Conservation (phyloP, 192 early-diverging fungal species). For the Chytriomyces hyalinus region DNA sequence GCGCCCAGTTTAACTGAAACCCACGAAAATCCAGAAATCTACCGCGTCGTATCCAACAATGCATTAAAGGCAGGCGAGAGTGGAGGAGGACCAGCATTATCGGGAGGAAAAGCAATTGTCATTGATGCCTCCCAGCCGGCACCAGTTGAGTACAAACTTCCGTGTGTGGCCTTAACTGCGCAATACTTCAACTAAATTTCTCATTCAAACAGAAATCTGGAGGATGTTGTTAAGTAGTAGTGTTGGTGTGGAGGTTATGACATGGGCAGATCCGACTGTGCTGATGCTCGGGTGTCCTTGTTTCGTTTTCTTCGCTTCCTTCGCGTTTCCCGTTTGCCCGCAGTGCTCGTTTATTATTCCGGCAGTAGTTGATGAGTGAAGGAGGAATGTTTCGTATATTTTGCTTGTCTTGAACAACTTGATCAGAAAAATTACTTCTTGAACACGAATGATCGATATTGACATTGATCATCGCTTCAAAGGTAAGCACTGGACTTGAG, state of each 20-base stretch:
- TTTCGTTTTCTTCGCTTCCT: no score
- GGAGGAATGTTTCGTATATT: no score
- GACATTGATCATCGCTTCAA: no score
- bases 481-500: no score
- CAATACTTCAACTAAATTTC: neutral
- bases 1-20: conserved; percentile 8
- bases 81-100: conserved; percentile 6
- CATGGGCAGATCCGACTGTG: no score
- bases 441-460: no score
- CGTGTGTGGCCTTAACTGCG: neutral
- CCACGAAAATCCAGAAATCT: conserved; percentile 72
- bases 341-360: no score
- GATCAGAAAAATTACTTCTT: no score
- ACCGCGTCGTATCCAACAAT: conserved; percentile 96
- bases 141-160: neutral
- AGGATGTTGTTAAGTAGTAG: conserved; percentile 25
- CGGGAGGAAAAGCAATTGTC: conserved; percentile 8
- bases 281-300: no score
- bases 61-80: conserved; percentile 70
- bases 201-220: conserved; percentile 10
- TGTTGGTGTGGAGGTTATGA: neutral
- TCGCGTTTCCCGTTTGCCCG: no score
- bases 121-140: neutral
- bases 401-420: no score
- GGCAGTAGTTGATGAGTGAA: no score